A percentile compares a stretch with the other conserved stretches of the same genome.
These are phyloP conservation scores for Leccinum olivaceopallidum DNA, from an alignment of 768 basidiomycete genomes.

Conservation along the genomic window DNA sequence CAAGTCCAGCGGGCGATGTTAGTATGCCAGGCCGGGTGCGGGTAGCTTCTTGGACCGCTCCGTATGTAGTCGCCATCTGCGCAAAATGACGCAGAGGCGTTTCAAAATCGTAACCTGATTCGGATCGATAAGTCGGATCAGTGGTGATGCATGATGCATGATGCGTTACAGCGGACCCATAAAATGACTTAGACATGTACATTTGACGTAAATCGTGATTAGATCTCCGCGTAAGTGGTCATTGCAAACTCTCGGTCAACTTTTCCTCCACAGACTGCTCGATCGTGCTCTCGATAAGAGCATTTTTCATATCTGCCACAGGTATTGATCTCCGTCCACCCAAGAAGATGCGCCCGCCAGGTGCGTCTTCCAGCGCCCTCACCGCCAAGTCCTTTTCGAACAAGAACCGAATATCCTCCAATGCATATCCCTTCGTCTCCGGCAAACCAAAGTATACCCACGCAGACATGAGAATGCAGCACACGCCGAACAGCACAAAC, in stretches of 20 bases:
- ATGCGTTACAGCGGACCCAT: too few species aligned
- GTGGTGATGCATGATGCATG: too few species aligned
- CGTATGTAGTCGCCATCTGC: too few species aligned
- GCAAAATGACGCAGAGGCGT: too few species aligned
- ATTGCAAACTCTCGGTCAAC: neutral
- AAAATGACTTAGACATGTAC: too few species aligned
- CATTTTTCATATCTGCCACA: conserved; percentile 19
- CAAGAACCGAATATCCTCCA: conserved; percentile 39
- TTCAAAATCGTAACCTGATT: too few species aligned
- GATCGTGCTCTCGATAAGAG: too few species aligned
- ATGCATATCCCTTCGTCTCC: conserved; percentile 40
- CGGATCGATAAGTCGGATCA: too few species aligned
- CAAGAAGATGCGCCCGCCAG: conserved; percentile 34
- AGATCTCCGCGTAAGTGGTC: too few species aligned
- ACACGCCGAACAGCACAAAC: conserved; percentile 35
- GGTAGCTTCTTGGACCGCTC: neutral
- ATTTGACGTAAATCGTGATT: too few species aligned
- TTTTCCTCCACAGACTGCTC: neutral
- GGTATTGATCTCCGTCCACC: conserved; percentile 1
- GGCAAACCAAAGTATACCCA: conserved; percentile 42
- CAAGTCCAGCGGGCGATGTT: too few species aligned
- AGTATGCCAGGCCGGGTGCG: neutral
- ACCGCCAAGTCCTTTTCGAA: conserved; percentile 32
- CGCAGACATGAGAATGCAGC: conserved; percentile 33
- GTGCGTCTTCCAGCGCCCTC: conserved; percentile 37